These are phyloP conservation scores for Thelephora terrestris DNA, from an alignment of 1,284 basidiomycete genomes.

Conservation along the genomic window DNA sequence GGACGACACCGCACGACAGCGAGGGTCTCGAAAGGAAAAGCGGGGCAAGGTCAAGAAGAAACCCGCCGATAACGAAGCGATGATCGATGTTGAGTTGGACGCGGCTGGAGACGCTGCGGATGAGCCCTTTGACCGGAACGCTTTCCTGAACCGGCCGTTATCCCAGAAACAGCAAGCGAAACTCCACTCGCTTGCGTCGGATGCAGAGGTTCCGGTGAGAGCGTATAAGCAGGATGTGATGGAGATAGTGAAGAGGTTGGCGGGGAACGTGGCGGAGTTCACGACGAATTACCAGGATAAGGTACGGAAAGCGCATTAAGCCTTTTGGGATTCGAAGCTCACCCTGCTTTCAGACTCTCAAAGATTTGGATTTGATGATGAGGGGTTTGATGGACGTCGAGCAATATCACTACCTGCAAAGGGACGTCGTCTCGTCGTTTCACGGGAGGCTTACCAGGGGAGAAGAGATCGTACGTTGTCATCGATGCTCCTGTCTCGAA, in stretches of 20 bases:
- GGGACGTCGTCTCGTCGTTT: slow-evolving; percentile 42
- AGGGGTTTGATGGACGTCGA: slow-evolving; percentile 56
- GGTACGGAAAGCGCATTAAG: slow-evolving; percentile 24
- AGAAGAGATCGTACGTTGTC: slow-evolving; percentile 44
- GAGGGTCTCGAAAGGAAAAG: slow-evolving; percentile 23
- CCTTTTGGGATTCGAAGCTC: not conserved
- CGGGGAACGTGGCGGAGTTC: slow-evolving; percentile 50
- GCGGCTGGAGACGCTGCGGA: slow-evolving; percentile 11
- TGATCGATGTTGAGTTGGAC: slow-evolving; percentile 11
- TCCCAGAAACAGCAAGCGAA: slow-evolving; percentile 37
- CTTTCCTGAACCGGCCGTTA: slow-evolving; percentile 55
- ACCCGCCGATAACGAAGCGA: slow-evolving; percentile 26
- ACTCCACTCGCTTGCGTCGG: slow-evolving; percentile 42
- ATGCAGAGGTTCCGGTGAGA: slow-evolving; percentile 47
- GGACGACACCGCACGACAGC: slow-evolving; percentile 30
- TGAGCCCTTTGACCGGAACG: slow-evolving; percentile 36
- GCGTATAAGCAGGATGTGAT: slow-evolving; percentile 35
- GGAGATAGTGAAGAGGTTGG: slow-evolving; percentile 42
- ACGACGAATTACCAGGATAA: slow-evolving; percentile 43
- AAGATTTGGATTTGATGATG: slow-evolving; percentile 53
- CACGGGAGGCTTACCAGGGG: slow-evolving; percentile 42
- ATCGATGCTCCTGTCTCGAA: slow-evolving; percentile 4
- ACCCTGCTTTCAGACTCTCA: slow-evolving; percentile 34
- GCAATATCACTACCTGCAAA: slow-evolving; percentile 45
- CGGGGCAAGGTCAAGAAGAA: slow-evolving; percentile 36